Conservation (phyloP, 768 basidiomycete genomes). For the Paxillus rubicundulus region DNA sequence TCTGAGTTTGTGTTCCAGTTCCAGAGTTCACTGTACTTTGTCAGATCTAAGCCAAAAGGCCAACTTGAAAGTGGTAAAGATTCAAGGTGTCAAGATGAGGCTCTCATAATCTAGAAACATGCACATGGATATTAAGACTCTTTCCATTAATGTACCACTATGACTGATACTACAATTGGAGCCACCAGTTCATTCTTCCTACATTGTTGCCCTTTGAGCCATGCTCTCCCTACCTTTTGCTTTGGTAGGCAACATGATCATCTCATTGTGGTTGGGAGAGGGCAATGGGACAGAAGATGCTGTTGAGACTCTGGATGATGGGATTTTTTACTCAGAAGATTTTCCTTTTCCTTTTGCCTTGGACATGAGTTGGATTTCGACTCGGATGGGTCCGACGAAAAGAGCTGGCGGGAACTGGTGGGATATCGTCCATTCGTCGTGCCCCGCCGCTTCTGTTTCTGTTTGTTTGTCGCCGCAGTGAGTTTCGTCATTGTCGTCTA, state of each 20-base stretch:
- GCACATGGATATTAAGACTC: no score
- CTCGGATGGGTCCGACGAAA: slow-evolving; percentile 20
- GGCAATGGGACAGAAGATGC: slow-evolving; percentile 26
- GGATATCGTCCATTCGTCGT: slow-evolving; percentile 33
- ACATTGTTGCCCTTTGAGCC: slow-evolving; percentile 8
- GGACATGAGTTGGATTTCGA: slow-evolving; percentile 7
- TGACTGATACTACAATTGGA: no score
- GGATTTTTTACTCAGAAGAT: slow-evolving; percentile 20
- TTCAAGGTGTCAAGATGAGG: no score
- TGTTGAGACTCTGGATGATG: slow-evolving; percentile 38
- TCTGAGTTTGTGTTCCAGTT: no score
- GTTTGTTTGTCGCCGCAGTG: no score
- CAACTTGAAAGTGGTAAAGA: no score
- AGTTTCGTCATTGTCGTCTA: slow-evolving; percentile 31
- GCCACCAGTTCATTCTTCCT: no score
- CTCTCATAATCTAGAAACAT: no score
- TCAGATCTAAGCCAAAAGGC: no score
- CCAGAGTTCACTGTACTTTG: no score
- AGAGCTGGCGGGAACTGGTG: slow-evolving; percentile 30
- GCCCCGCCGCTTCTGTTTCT: slow-evolving; percentile 13
- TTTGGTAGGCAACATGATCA: slow-evolving; percentile 20
- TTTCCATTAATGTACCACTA: no score
- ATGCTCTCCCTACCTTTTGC: slow-evolving; percentile 20
- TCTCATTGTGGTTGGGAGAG: slow-evolving; percentile 31
- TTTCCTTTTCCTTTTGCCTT: slow-evolving; percentile 20